Conservation (phyloP, 2,329 filamentous ascomycete species). For the Alternaria conjuncta region DNA sequence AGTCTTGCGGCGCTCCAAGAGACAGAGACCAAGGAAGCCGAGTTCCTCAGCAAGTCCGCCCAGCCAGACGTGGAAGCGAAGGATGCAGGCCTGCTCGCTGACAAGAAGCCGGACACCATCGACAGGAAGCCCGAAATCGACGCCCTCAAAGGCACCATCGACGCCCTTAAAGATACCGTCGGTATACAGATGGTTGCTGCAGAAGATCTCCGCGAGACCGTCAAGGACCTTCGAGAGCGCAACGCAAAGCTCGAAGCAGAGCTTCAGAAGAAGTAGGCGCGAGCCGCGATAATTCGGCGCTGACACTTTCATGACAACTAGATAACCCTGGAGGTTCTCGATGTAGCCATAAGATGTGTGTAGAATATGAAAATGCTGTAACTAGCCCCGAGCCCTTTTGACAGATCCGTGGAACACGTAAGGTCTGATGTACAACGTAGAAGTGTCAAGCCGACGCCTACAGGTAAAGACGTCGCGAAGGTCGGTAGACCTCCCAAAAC, state of each 20-base stretch:
- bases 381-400: rapidly evolving
- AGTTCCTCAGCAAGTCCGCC: not conserved
- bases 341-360: not conserved
- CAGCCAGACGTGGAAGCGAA: not conserved
- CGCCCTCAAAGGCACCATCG: not conserved
- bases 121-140: not conserved
- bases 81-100: not conserved
- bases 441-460: too few relatives aligned
- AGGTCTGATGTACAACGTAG: too few relatives aligned
- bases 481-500: too few relatives aligned
- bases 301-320: not conserved
- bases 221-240: not conserved
- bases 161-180: not conserved
- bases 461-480: too few relatives aligned
- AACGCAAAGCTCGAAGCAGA: not conserved
- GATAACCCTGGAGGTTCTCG: not conserved
- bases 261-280: not conserved
- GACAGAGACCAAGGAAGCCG: not conserved
- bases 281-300: not conserved
- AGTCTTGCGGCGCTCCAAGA: not conserved
- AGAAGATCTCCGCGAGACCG: not conserved
- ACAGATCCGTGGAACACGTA: too few relatives aligned
- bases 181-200: not conserved
- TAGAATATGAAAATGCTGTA: not conserved
- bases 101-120: not conserved